Conservation (phyloP, 768 basidiomycete genomes). For the Mycena polygramma region DNA sequence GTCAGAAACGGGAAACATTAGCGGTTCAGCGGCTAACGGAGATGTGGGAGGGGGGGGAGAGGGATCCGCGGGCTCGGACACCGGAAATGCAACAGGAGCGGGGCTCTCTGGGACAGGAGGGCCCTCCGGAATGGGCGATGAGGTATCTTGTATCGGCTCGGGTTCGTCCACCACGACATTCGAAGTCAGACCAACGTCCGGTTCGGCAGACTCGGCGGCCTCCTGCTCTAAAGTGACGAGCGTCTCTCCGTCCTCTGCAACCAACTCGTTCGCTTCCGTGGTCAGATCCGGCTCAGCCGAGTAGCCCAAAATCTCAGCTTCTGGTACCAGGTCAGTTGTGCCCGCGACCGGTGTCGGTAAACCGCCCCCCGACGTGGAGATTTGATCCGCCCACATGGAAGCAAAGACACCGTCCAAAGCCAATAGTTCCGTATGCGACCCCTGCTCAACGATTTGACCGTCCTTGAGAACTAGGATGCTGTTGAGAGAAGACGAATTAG, state of each 20-base stretch:
- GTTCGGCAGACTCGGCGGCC: conserved; percentile 9
- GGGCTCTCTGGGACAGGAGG: neutral
- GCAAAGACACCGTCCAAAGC: conserved; percentile 81
- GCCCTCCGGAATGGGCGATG: neutral
- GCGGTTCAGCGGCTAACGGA: conserved; percentile 42
- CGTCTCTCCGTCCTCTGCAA: conserved; percentile 8
- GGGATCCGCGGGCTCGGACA: conserved; percentile 11
- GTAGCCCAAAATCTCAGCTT: conserved; percentile 58
- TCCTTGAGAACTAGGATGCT: conserved; percentile 94
- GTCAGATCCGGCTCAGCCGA: conserved; percentile 48
- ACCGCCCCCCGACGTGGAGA: conserved; percentile 70
- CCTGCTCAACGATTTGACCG: conserved; percentile 88
- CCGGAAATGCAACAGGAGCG: conserved; percentile 41
- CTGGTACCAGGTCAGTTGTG: conserved; percentile 44
- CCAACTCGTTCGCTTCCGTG: conserved; percentile 36
- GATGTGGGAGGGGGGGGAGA: conserved; percentile 15
- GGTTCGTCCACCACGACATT: conserved; percentile 8
- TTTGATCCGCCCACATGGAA: conserved; percentile 90
- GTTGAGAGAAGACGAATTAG: conserved; percentile 32
- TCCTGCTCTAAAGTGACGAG: conserved; percentile 5
- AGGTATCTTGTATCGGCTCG: neutral
- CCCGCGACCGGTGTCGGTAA: conserved; percentile 51
- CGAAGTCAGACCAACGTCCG: neutral
- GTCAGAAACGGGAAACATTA: conserved; percentile 48
- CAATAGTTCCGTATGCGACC: conserved; percentile 83